phyloP scores from a whole-genome alignment of 805 yeast species.

The Cyberlindnera misumaiensis region DNA sequence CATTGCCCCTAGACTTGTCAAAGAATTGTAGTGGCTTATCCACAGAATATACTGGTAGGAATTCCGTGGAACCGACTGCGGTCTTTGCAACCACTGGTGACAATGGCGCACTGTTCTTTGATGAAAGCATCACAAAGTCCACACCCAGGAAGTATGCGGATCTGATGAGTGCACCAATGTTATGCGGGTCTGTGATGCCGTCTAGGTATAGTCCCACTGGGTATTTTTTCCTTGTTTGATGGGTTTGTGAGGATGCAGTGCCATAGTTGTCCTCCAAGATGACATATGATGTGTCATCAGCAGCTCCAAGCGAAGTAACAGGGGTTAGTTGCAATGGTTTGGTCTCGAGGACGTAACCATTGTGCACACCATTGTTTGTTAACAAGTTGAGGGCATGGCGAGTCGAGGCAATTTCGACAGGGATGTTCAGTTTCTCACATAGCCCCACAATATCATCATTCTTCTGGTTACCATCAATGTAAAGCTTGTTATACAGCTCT shows the following conservation, averaged over 20 bases:
- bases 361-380: conserved; percentile 68
- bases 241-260: conserved; percentile 16
- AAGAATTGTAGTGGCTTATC: conserved; percentile 58
- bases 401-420: conserved; percentile 10
- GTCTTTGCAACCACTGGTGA: conserved; percentile 77
- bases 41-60: conserved; percentile 52
- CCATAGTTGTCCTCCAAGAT: conserved; percentile 23
- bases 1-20: conserved; percentile 41
- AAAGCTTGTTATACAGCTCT: conserved; percentile 42
- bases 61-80: conserved; percentile 80
- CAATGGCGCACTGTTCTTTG: conserved; percentile 63
- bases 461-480: conserved; percentile 35
- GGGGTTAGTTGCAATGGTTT: conserved; percentile 38
- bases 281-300: conserved; percentile 11
- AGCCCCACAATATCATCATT: conserved; percentile 37
- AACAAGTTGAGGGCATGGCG: conserved; percentile 50
- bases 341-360: conserved; percentile 70
- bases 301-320: conserved; percentile 20
- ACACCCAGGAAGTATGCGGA: conserved; percentile 79
- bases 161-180: conserved; percentile 76
- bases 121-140: conserved; percentile 68
- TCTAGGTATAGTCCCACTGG: conserved; percentile 76
- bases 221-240: conserved; percentile 22
- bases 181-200: conserved; percentile 81
- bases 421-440: conserved; percentile 32